Conservation (phyloP, 2,329 filamentous ascomycete species). For the Ceratocystis albifundus region DNA sequence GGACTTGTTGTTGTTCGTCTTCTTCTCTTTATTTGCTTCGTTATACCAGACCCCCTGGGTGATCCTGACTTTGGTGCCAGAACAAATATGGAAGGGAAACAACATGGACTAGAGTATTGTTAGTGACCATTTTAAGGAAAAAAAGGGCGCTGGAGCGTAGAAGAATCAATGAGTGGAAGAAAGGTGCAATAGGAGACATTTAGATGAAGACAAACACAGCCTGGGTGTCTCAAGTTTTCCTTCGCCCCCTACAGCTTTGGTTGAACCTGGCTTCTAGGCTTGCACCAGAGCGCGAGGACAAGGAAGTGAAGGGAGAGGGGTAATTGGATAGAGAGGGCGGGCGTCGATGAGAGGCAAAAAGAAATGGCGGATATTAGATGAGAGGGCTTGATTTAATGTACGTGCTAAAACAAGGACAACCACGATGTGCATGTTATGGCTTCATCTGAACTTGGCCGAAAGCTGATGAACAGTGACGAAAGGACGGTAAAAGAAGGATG, state of each 20-base stretch:
- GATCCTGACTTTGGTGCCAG: too few relatives aligned
- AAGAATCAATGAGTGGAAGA: not conserved
- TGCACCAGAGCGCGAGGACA: not conserved
- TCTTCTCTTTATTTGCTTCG: too few relatives aligned
- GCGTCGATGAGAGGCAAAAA: not conserved
- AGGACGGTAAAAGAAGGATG: not conserved
- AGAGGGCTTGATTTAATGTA: not conserved
- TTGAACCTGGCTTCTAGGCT: not conserved
- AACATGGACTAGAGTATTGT: not conserved
- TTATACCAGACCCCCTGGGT: too few relatives aligned
- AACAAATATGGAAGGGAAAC: not conserved
- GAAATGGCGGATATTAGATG: slow-evolving; percentile 9
- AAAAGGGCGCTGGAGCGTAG: not conserved
- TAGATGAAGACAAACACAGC: not conserved
- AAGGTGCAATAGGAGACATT: not conserved
- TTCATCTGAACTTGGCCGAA: slow-evolving; percentile 5
- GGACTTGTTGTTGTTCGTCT: too few relatives aligned
- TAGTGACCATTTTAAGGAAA: not conserved
- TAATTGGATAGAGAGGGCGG: not conserved
- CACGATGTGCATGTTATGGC: not conserved
- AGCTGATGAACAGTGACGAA: not conserved
- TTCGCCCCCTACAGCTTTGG: not conserved
- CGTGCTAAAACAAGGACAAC: not conserved
- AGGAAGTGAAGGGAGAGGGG: not conserved
- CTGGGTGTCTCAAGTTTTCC: not conserved